These are phyloP conservation scores for Saksenaea oblongispora DNA, from an alignment of 371 early-diverging fungal genomes.

Conservation along the genomic window DNA sequence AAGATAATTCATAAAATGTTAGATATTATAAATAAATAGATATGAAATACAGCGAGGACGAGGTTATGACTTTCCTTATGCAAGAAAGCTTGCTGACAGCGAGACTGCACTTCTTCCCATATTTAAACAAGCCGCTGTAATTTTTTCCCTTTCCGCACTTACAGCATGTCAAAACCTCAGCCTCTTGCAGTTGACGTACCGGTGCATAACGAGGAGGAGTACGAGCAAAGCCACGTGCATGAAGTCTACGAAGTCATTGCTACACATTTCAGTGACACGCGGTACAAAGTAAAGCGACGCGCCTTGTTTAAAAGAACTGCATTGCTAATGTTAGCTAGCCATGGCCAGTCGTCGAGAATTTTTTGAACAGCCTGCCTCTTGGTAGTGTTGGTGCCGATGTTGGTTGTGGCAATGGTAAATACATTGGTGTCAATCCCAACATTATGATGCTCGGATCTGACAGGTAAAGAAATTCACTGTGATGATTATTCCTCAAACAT, in stretches of 20 bases:
- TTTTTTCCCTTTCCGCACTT: slow-evolving; percentile 1
- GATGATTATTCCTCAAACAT: neutral
- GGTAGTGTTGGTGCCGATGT: slow-evolving; percentile 92
- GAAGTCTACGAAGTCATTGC: slow-evolving; percentile 93
- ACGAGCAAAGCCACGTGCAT: slow-evolving; percentile 85
- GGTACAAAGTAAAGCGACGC: slow-evolving; percentile 76
- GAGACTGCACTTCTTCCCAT: neutral
- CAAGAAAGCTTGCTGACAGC: too few species aligned
- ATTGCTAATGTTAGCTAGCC: slow-evolving; percentile 52
- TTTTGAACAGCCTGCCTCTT: slow-evolving; percentile 57
- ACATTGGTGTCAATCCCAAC: slow-evolving; percentile 82
- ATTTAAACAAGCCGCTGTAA: neutral
- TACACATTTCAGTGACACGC: slow-evolving; percentile 89
- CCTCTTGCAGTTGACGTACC: slow-evolving; percentile 58
- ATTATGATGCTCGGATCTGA: slow-evolving; percentile 85
- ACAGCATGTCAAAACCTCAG: slow-evolving; percentile 43
- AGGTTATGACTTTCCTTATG: too few species aligned
- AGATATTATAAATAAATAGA: neutral
- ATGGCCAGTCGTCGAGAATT: slow-evolving; percentile 95
- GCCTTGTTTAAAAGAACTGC: neutral
- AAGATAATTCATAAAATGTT: neutral
- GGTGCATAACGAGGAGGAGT: slow-evolving; percentile 43
- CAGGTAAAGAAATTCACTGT: slow-evolving; percentile 50
- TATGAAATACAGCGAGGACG: too few species aligned
- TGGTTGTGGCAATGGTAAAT: slow-evolving; percentile 98